Conservation (phyloP, 202 grass and related monocot genomes). For the Setaria italica region DNA sequence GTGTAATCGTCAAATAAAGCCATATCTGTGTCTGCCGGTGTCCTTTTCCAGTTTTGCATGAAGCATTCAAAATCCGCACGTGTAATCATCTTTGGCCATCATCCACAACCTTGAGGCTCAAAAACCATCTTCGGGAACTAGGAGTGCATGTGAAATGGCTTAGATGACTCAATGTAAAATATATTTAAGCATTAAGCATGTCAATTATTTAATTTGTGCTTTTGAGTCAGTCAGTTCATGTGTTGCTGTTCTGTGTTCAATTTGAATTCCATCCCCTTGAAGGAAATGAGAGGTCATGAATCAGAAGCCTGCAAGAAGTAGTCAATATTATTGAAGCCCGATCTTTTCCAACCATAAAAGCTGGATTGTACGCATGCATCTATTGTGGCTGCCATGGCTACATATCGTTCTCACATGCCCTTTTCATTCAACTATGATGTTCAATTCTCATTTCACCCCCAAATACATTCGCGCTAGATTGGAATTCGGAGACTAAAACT, state of each 20-base stretch:
- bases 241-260: not conserved
- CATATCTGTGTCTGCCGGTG: not conserved
- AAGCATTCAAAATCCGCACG: not conserved
- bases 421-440: not conserved
- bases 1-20: slow-evolving; percentile 27
- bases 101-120: slow-evolving; percentile 24
- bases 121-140: not conserved
- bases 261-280: not conserved
- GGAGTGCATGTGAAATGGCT: slow-evolving; percentile 7
- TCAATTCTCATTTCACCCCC: not conserved
- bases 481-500: not conserved
- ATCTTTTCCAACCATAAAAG: not conserved
- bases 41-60: slow-evolving; percentile 19
- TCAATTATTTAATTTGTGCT: not conserved
- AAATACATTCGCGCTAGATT: not conserved
- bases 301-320: not conserved
- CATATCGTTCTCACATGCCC: not conserved
- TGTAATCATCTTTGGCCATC: slow-evolving; percentile 38
- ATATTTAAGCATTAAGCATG: slow-evolving; percentile 19
- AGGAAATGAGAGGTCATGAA: not conserved
- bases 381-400: not conserved
- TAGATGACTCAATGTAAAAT: slow-evolving; percentile 18
- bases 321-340: not conserved
- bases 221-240: not conserved
- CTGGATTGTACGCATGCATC: not conserved